Evolutionary conservation across 306 rosid species (phyloP).

Genomic region (Cotoneaster glaucophyllus): DNA sequence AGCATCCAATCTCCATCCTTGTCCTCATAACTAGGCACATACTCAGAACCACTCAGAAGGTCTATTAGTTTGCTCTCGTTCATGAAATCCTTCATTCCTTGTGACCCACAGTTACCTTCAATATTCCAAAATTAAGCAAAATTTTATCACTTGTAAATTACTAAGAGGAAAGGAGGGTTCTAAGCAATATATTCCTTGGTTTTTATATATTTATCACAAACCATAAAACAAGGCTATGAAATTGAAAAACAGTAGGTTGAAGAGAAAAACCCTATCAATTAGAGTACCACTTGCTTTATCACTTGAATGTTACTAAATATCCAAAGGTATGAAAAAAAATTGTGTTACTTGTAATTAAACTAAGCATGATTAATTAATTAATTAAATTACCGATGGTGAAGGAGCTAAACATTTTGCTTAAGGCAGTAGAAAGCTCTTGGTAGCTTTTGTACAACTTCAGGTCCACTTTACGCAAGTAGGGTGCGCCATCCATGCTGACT

Average conservation of each 20-base stretch:
- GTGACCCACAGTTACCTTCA: slow-evolving; percentile 55
- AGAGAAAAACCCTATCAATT: not conserved
- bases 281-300: not conserved
- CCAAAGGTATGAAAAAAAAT: not conserved
- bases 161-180: slow-evolving; percentile 5
- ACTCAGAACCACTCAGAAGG: slow-evolving; percentile 68
- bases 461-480: slow-evolving; percentile 81
- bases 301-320: not conserved
- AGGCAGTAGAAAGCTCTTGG: slow-evolving; percentile 61
- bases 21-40: slow-evolving; percentile 71
- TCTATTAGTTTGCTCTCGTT: slow-evolving; percentile 69
- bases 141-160: slow-evolving; percentile 1
- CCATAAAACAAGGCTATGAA: not conserved
- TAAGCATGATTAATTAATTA: not conserved
- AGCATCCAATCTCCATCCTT: slow-evolving; percentile 97
- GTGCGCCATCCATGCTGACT: slow-evolving; percentile 95
- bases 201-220: too few species aligned
- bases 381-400: slow-evolving; percentile 46
- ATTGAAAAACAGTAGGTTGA: too few species aligned
- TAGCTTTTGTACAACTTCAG: slow-evolving; percentile 68
- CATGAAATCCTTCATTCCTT: slow-evolving; percentile 73
- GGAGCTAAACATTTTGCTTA: slow-evolving; percentile 76
- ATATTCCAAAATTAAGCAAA: not conserved
- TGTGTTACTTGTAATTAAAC: not conserved
- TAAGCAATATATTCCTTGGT: too few species aligned